A percentile compares a stretch with the other conserved stretches of the same genome.
Evolutionary conservation across 2,329 filamentous ascomycete species (phyloP).

Genomic region (Ceratocystis papillata): DNA sequence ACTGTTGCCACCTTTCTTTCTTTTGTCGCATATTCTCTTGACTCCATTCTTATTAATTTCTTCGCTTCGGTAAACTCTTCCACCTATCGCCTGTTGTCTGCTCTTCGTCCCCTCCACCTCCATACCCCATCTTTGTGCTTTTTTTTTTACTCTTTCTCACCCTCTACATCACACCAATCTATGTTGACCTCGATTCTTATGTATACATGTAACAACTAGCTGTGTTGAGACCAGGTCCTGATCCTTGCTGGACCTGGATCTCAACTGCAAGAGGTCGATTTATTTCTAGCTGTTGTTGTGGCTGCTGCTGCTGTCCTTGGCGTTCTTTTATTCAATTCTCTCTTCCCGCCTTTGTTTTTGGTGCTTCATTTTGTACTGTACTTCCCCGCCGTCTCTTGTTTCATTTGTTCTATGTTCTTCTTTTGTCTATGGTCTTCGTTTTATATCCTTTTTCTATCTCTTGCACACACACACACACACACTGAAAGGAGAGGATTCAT

Average conservation of each 20-base stretch:
- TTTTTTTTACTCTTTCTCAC: neutral
- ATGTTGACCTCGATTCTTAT: conserved; percentile 14
- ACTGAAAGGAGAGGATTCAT: neutral
- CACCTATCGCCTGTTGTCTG: too few species aligned
- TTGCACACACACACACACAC: neutral
- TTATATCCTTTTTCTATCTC: conserved; percentile 7
- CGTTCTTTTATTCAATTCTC: conserved; percentile 13
- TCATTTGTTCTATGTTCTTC: neutral
- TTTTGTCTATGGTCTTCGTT: neutral
- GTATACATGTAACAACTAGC: conserved; percentile 12
- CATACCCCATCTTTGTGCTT: neutral
- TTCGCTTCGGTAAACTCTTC: neutral
- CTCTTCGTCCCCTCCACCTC: neutral
- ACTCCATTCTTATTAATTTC: conserved; percentile 10
- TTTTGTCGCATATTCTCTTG: neutral
- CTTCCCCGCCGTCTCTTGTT: conserved; percentile 10
- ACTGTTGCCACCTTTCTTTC: neutral
- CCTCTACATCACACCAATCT: neutral
- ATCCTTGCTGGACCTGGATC: conserved; percentile 9
- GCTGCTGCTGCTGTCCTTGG: neutral
- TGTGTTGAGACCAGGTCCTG: neutral
- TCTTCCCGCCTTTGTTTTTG: conserved; percentile 4
- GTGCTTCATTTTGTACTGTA: conserved; percentile 4
- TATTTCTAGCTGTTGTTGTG: neutral
- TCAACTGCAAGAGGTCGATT: conserved; percentile 5